Conservation (phyloP, 305 asterid species). For the Fraxinus paxiana region DNA sequence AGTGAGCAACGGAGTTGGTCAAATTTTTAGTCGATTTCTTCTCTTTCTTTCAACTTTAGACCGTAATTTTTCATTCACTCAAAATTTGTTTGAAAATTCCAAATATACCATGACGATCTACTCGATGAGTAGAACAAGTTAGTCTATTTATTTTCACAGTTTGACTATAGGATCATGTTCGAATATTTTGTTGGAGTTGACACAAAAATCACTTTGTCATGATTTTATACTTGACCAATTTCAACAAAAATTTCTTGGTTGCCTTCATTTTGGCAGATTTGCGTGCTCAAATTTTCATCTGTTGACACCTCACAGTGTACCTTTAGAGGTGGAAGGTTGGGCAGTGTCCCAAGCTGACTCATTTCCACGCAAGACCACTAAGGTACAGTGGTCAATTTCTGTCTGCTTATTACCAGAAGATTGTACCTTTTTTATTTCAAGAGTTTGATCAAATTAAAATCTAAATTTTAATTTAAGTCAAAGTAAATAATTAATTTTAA, state of each 20-base stretch:
- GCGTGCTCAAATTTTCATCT: slow-evolving; percentile 19
- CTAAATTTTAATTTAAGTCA: too few species aligned
- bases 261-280: slow-evolving; percentile 18
- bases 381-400: slow-evolving; percentile 12
- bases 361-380: slow-evolving; percentile 41
- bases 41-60: too few species aligned
- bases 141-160: too few species aligned
- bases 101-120: too few species aligned
- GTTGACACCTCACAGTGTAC: not conserved
- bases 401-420: slow-evolving; percentile 17
- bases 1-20: too few species aligned
- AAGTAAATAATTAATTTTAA: too few species aligned
- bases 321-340: slow-evolving; percentile 21
- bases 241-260: not conserved
- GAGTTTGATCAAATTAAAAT: not conserved
- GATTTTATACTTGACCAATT: too few species aligned
- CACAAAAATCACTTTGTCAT: not conserved
- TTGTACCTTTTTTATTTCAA: not conserved
- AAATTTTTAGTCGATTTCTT: too few species aligned
- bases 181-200: not conserved
- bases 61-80: too few species aligned
- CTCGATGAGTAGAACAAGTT: too few species aligned
- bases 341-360: slow-evolving; percentile 44
- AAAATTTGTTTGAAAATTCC: too few species aligned
- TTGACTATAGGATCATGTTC: too few species aligned